Base-by-base conservation (phyloP, 345 rosid species). In the Psidium friedrichsthalianum region DNA sequence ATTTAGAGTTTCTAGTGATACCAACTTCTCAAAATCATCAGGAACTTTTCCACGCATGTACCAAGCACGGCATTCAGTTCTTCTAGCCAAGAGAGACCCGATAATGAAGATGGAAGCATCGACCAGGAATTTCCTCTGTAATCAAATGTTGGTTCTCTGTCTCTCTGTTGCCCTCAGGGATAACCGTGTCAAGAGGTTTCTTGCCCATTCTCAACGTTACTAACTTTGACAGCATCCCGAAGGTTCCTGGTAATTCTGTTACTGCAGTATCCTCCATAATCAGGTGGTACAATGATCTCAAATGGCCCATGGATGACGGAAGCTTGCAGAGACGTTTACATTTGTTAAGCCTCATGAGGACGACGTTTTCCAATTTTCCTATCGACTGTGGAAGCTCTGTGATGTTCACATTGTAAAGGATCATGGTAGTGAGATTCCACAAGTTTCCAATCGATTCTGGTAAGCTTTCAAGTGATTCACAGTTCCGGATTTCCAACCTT, bases 11-110 rank as follows among this genome's bases (percentile, higher is more conserved):
- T 91, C 87, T 40, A 93, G 61, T 5, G 61, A 82, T 74, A 90
- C 87, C 80, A 93, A 64, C 83, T 90, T 92, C 89, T 90, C 90
- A 49, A 93, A 93, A 85, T 91, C 92, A 86, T 92, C 92, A n/a
- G 92, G 91, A 86, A 93, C 88, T 51, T 89, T 53, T 51, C 80
- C 94, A 49, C 86, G 87, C 56, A 92, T 85, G 87, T 87, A 87
- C 89, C 94, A 93, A 53, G 89, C 90, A 47, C 88, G 84, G 94
- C 93, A 58, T 92, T 89, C 59, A 93, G 83, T 42, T 90, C 88
- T 87, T 55, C 29, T 8, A 93, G 90, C 11, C 27, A 74, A 21
- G 86, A 84, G 54, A 93, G 93, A 57, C 88, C 88, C 0, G 85
- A 64, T 85, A 92, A 90, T 54, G 95, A 91, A 53, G 82, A 15